Evolutionary conservation across 2,329 filamentous ascomycete species (phyloP), one percentile per base, ranked within the genome.

Genomic region (Colletotrichum filicis): DNA sequence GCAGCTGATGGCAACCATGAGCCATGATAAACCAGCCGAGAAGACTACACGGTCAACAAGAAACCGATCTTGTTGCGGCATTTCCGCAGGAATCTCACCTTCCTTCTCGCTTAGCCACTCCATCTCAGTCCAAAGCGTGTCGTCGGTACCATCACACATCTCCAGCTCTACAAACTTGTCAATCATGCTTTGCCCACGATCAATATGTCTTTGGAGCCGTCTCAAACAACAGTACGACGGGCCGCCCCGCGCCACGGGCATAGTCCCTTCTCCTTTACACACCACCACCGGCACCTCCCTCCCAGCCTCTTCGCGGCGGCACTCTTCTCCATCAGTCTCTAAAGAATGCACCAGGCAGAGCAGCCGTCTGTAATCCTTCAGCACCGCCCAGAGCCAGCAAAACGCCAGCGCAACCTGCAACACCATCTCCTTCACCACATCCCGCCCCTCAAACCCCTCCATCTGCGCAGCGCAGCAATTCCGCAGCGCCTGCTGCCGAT

Each of bases 1-100:
- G 58, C 69, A 66, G 49, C 73, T 73, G 30, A 74, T 69, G 19
- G 73, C 68, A 4, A 74, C 56, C 73, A 74, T 65, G 26, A 74
- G 56, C 73, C 69, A 73, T 12, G 73, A 73, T 28, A 74, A 8
- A 3, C 57, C 56, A 1, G 73, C 65, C 22, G 73, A 74, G 59
- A 74, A 73, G 11, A 60, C 35, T 7, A 73, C 65, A 32, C 73
- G 65, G 12, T 66, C 37, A 9, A 74, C 56, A 16, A 69, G 65
- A 4, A 65, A 53, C 22, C 52, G 55, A 32, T 68, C 70, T 49
- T 61, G 56, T 16, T 53, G 56, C 7, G 8, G 53, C 53, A 62
- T 49, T 12, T 74, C 64, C 11, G 61, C 66, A 6, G 71, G 71
- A 30, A 66, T 66, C 14, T 72, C 71, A 7, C 62, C 67, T 8